phyloP scores from a whole-genome alignment of 768 basidiomycete species.

The Lactarius trivialis region DNA sequence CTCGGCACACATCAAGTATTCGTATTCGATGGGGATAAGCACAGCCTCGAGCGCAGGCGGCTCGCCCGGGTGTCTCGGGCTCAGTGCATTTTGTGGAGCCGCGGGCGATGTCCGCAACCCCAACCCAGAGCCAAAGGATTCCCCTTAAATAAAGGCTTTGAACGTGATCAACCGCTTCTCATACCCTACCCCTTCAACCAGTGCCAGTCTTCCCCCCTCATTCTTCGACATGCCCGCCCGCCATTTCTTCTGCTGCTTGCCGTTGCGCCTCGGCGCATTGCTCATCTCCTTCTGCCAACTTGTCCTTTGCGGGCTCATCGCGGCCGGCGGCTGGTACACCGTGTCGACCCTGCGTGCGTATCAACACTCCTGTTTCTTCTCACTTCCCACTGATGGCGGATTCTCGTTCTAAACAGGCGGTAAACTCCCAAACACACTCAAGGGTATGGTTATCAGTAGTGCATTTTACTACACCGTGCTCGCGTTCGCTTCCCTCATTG shows the following conservation, averaged over 20 bases:
- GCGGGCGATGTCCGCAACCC: not conserved
- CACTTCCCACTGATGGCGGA: not conserved
- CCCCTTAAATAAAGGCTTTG: not conserved
- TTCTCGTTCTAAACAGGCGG: constrained; percentile 1
- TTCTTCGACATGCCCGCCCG: constrained; percentile 11
- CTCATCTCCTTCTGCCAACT: constrained; percentile 18
- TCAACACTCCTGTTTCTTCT: not conserved
- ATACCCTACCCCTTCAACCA: not conserved
- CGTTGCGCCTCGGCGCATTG: constrained; percentile 21
- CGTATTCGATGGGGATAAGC: not conserved
- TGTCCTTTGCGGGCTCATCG: constrained; percentile 4
- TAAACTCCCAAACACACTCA: not conserved
- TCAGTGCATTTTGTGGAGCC: not conserved
- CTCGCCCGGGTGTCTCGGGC: not conserved
- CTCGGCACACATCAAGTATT: not conserved
- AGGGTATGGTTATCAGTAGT: not conserved
- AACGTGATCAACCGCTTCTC: not conserved
- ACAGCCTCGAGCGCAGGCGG: not conserved
- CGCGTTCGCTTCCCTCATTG: constrained; percentile 10
- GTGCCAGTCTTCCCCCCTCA: not conserved
- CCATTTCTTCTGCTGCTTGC: constrained; percentile 21
- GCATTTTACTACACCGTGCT: constrained; percentile 1
- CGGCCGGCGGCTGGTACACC: constrained; percentile 7
- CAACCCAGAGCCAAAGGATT: not conserved
- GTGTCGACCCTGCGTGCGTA: constrained; percentile 15